Evolutionary conservation across 257 asterid genomes (phyloP).

Genomic region (Nicotiana tomentosiformis): DNA sequence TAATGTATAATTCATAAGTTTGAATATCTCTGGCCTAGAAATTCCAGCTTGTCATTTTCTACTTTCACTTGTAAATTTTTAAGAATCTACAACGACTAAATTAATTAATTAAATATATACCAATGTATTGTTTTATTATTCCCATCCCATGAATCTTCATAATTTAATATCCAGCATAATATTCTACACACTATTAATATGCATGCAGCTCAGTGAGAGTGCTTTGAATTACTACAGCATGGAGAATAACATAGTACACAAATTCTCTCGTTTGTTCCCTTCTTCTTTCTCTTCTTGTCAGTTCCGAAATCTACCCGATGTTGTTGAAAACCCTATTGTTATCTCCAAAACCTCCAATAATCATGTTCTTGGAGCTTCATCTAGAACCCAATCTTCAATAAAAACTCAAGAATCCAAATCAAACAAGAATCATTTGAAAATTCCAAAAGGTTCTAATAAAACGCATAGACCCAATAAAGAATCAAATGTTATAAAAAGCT

Average conservation of each 20-base stretch:
- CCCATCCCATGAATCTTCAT: not conserved
- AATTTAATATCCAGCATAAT: not conserved
- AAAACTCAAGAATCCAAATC: conserved; percentile 13
- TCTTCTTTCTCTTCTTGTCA: conserved; percentile 62
- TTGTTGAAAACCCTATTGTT: conserved; percentile 32
- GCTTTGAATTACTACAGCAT: conserved; percentile 13
- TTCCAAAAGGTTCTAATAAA: not conserved
- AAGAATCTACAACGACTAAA: not conserved
- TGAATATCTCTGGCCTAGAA: not conserved
- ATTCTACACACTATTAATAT: not conserved
- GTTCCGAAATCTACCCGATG: conserved; percentile 31
- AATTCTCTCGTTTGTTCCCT: conserved; percentile 50
- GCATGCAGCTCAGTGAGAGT: not conserved
- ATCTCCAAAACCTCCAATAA: conserved; percentile 21
- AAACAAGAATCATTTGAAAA: not conserved
- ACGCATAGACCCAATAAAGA: not conserved
- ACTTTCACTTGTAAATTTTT: not conserved
- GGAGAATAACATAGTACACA: conserved; percentile 44
- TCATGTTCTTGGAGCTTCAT: not conserved
- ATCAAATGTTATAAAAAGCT: conserved; percentile 12
- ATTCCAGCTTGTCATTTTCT: not conserved
- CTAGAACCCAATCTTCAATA: not conserved
- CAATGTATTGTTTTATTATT: not conserved
- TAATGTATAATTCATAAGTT: not conserved
- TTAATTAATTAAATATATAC: not conserved